These are phyloP conservation scores for Tolypocladium amazonense DNA, from an alignment of 2,329 filamentous ascomycete genomes.

Conservation along the genomic window DNA sequence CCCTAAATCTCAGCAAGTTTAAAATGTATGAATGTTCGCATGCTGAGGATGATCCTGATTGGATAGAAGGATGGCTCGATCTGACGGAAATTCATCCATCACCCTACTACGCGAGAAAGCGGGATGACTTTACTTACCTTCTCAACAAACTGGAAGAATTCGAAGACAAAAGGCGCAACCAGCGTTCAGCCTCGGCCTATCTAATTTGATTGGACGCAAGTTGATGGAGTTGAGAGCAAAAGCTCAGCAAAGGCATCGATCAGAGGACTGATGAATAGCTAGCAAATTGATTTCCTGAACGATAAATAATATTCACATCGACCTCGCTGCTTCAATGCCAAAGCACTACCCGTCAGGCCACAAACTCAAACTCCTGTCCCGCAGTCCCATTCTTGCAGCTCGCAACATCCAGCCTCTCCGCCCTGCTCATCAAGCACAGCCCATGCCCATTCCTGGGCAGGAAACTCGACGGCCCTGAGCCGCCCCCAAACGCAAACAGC, in stretches of 20 bases:
- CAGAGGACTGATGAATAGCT: too few species aligned
- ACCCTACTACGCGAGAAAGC: background rate
- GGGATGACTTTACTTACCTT: background rate
- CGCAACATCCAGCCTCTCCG: background rate
- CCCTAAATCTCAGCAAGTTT: too few species aligned
- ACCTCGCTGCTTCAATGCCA: background rate
- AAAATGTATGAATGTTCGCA: too few species aligned
- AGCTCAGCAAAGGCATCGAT: too few species aligned
- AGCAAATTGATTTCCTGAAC: fast-evolving
- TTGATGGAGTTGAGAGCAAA: too few species aligned
- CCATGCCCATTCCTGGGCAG: conserved; percentile 32
- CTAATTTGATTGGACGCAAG: too few species aligned
- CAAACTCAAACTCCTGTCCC: background rate
- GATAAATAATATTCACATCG: background rate
- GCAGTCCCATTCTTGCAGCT: background rate
- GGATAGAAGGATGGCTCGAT: too few species aligned
- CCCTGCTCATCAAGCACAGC: conserved; percentile 27
- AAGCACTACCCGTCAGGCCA: background rate
- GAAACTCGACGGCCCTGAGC: conserved; percentile 29
- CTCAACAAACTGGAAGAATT: background rate
- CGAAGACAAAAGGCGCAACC: too few species aligned
- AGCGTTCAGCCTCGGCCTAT: too few species aligned
- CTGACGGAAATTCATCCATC: too few species aligned
- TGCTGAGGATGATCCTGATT: too few species aligned
- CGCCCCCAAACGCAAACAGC: conserved; percentile 35